These are phyloP conservation scores for Dioscorea alata DNA, from an alignment of 106 monocot genomes.

Conservation along the genomic window DNA sequence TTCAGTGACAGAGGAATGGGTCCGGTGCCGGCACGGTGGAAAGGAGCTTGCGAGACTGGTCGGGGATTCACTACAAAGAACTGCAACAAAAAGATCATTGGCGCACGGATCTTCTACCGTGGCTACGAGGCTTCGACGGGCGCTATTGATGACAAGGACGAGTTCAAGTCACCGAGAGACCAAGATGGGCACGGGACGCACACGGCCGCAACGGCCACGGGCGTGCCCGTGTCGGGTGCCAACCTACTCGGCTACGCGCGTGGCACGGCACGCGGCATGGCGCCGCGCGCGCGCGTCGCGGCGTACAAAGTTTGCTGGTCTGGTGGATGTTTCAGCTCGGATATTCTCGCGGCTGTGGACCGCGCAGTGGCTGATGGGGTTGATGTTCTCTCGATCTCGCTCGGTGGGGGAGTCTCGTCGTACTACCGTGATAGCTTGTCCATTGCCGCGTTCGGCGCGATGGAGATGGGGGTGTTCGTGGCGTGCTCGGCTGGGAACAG, in stretches of 20 bases:
- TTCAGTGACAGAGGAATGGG: conserved; percentile 54
- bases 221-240: conserved; percentile 50
- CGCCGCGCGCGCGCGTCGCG: conserved; percentile 66
- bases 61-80: conserved; percentile 34
- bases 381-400: conserved; percentile 85
- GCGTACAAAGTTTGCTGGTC: conserved; percentile 91
- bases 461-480: conserved; percentile 88
- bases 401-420: conserved; percentile 72
- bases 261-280: conserved; percentile 83
- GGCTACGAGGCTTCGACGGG: conserved; percentile 80
- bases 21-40: conserved; percentile 52
- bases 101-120: conserved; percentile 67
- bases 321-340: conserved; percentile 86
- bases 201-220: conserved; percentile 78
- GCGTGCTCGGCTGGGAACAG: conserved; percentile 84
- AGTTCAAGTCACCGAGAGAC: conserved; percentile 75
- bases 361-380: conserved; percentile 76
- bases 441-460: conserved; percentile 64
- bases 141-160: conserved; percentile 44
- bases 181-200: conserved; percentile 95
- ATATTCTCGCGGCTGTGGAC: conserved; percentile 79
- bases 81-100: conserved; percentile 80
- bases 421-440: conserved; percentile 74
- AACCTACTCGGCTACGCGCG: conserved; percentile 63
- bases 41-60: conserved; percentile 60